Base-by-base conservation (phyloP, 2,329 filamentous ascomycete species). In the Colletotrichum ledebouriae region DNA sequence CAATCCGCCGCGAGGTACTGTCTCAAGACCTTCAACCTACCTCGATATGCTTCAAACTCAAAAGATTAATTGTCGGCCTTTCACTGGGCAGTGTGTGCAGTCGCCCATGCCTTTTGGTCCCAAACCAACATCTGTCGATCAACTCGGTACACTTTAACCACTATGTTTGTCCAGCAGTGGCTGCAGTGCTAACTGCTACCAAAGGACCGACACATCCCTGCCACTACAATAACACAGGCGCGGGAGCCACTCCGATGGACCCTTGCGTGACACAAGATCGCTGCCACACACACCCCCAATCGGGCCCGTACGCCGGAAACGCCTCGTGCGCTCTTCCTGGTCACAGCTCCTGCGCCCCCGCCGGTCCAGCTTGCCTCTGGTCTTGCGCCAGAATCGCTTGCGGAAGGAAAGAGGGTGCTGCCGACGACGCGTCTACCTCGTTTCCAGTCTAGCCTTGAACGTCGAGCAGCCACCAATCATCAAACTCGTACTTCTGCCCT, bases 211-310 rank as follows among this genome's bases (percentile, higher is more conserved):
- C 52, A 33, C 52, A 37, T 20, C 20, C 12, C 25, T 44, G 22
- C 11, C 55, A 49, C 13, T 39, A 49, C 13, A 39, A 13, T 47
- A 46, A 34, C 42, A 29, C 56, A 33, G 15, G 58, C 17, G 49
- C 49, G 47, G 47, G 59, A 52, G 37, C 60, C 25, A 53, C 52
- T 46, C 47, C 55, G 29, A 53, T 59, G 61, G 55, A 59, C 61
- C 65, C 37, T 34, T 65, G 65, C 65, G 25, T 55, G 22, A 59
- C 22, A 68, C 49, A 47, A 65, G 53, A 68, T 68, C 61, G 65
- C 47, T 64, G 41, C 55, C 34, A 49, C 20, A 49, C 20, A 50
- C 33, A 12, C 44, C 33, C 55, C 65, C 61, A 59, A 65, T 65
- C 46, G 53, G 55, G 65, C 47, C 41, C 49, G 39, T 39, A 55